These are phyloP conservation scores for Moelleriella libera DNA, from an alignment of 2,329 filamentous ascomycete species.

Conservation along the genomic window DNA sequence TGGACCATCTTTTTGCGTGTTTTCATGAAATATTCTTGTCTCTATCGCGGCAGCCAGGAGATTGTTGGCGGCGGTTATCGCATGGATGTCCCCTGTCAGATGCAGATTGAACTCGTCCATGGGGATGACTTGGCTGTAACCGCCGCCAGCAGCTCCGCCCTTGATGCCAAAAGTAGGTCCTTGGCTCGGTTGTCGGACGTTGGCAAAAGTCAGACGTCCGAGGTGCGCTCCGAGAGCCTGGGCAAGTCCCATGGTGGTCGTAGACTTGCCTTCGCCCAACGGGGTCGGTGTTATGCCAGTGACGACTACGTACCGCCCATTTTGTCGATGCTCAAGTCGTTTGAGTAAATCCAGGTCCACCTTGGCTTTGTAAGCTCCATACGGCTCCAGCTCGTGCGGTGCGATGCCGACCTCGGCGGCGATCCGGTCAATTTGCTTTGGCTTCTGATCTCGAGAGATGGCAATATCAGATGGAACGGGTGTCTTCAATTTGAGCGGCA, in stretches of 20 bases:
- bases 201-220: constrained; percentile 80
- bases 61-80: constrained; percentile 94
- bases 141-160: constrained; percentile 89
- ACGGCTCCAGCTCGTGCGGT: constrained; percentile 81
- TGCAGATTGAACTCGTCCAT: constrained; percentile 99
- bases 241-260: constrained; percentile 88
- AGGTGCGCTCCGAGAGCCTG: constrained; percentile 87
- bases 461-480: constrained; percentile 95
- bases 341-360: constrained; percentile 72
- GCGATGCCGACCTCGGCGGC: constrained; percentile 81
- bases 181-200: constrained; percentile 92
- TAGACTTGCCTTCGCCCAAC: constrained; percentile 94
- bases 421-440: constrained; percentile 79
- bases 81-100: constrained; percentile 93
- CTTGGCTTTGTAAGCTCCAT: constrained; percentile 92
- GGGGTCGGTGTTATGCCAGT: constrained; percentile 95
- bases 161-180: constrained; percentile 98
- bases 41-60: constrained; percentile 91
- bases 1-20: constrained; percentile 79
- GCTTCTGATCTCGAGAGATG: constrained; percentile 75
- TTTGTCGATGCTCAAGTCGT: constrained; percentile 70
- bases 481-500: constrained; percentile 64
- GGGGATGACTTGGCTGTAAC: constrained; percentile 97
- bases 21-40: constrained; percentile 96
- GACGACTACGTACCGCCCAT: constrained; percentile 85